Base-by-base conservation (phyloP, 805 yeast genomes). In the Schwanniomyces sp. region DNA sequence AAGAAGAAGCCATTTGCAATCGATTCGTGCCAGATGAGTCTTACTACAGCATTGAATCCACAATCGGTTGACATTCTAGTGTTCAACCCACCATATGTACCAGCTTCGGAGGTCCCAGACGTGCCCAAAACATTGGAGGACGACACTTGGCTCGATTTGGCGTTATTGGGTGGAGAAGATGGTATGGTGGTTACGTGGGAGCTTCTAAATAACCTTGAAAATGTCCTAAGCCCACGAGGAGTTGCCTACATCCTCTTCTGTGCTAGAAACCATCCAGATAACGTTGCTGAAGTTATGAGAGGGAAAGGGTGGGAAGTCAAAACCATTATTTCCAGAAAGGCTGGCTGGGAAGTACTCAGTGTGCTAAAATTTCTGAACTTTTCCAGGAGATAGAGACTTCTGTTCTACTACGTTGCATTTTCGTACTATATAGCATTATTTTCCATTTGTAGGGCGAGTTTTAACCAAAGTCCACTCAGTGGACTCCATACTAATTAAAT, bases 51-150 rank as follows among this genome's bases (percentile, higher is more conserved):
- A 2, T 52, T 90, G 8, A 62, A 78, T 10, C 58, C 59, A 0
- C 55, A 74, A 2, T 43, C 67, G 4, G 75, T 91, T 1, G 98
- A 94, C 58, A 48, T 92, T 0, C 69, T 94, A 18, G 74, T 94
- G 0, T 94, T 94, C 67, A 94, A 94, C 59, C 99, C 99, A 0
- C 99, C 99, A 0, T 94, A 94, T 61, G 99, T 94, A 1, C 99
- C 99, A 0, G 88, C 92, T 1, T 91, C 84, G 49, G 60, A 58
- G 0, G 86, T 89, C 0, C 97, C 98, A 0, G 59, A 52, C 0
- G 54, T 79, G 1, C 94, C 94, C 0, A 50, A 48, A 0, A 39
- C 57, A 2, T 48, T 42, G 7, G 79, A 75, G 8, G 83, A 80
- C 16, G 74, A 76, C 27, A 71, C 73, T 12, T 91, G 97, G 97